These are phyloP conservation scores for Krasilnikovozyma curviuscula DNA, from an alignment of 768 basidiomycete genomes.

Conservation along the genomic window DNA sequence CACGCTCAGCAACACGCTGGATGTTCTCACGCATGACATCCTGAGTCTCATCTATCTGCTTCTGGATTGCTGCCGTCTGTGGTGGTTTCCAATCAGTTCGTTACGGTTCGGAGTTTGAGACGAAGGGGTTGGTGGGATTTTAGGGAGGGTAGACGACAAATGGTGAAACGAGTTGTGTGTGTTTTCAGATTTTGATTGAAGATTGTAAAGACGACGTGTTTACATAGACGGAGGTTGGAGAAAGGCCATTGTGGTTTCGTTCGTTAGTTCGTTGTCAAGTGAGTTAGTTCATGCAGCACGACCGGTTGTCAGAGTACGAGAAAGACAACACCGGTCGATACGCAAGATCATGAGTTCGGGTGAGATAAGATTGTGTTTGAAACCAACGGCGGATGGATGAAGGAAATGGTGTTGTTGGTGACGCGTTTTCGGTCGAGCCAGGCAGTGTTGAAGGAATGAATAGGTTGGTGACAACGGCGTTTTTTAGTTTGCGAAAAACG, in stretches of 20 bases:
- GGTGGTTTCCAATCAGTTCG: neutral
- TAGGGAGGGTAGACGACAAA: neutral
- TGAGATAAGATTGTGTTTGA: no score
- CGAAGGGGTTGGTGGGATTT: neutral
- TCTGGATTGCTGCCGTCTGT: slow-evolving; percentile 79
- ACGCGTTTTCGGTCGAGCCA: no score
- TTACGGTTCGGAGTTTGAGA: neutral
- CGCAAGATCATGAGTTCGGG: no score
- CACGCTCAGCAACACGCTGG: slow-evolving; percentile 49
- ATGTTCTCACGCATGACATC: slow-evolving; percentile 98
- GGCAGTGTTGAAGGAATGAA: no score
- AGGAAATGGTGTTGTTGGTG: no score
- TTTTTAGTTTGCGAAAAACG: no score
- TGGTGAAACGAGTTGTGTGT: neutral
- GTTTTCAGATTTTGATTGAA: neutral
- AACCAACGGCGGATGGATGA: no score
- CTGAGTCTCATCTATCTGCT: slow-evolving; percentile 88
- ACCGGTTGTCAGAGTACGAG: no score
- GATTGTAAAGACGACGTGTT: neutral
- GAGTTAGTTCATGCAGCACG: no score
- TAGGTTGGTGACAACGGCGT: no score
- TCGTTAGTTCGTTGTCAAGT: no score
- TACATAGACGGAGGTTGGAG: neutral
- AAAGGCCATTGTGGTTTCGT: neutral
- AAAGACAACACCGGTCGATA: no score